Percentiles rank a stretch among this genome's conserved stretches.
Evolutionary conservation across 2,329 filamentous ascomycete genomes (phyloP).

Genomic region (Hymenoscyphus scutula): DNA sequence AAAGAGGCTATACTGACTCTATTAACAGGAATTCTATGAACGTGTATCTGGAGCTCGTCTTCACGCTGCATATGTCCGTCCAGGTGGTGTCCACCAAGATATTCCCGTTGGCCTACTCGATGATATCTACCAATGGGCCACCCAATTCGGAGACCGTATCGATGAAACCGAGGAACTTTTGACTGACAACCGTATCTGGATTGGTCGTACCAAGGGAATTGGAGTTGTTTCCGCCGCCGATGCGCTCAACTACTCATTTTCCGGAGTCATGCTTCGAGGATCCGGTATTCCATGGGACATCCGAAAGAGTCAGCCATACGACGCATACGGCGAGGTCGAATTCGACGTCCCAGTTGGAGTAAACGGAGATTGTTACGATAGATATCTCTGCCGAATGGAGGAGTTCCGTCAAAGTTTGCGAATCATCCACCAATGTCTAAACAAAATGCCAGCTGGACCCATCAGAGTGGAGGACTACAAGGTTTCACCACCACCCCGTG

Average conservation of each 20-base stretch:
- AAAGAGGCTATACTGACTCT: conserved; percentile 23
- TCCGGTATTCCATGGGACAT: conserved; percentile 96
- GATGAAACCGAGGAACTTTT: conserved; percentile 98
- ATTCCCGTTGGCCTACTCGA: conserved; percentile 90
- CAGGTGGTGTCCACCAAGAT: conserved; percentile 94
- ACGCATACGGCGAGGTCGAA: conserved; percentile 96
- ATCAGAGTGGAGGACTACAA: conserved; percentile 99
- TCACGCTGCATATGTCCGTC: conserved; percentile 94
- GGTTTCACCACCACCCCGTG: conserved; percentile 89
- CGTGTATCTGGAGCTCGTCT: conserved; percentile 97
- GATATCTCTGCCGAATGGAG: conserved; percentile 98
- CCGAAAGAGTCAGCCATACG: conserved; percentile 94
- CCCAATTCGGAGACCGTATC: conserved; percentile 96
- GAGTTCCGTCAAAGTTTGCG: conserved; percentile 97
- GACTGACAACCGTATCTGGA: conserved; percentile 99
- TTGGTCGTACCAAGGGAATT: conserved; percentile 83
- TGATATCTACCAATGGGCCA: conserved; percentile 99
- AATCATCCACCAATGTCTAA: conserved; percentile 98
- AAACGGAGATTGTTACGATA: conserved; percentile 98
- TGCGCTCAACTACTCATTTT: conserved; percentile 95
- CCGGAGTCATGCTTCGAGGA: conserved; percentile 95
- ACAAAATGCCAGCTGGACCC: conserved; percentile 96
- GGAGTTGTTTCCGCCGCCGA: conserved; percentile 90
- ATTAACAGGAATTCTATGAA: conserved; percentile 91
- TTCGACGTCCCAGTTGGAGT: conserved; percentile 96